Percentiles rank a stretch among this genome's conserved stretches.
Conservation (phyloP, 2,329 filamentous ascomycete genomes). For the Mariannaea elegans region DNA sequence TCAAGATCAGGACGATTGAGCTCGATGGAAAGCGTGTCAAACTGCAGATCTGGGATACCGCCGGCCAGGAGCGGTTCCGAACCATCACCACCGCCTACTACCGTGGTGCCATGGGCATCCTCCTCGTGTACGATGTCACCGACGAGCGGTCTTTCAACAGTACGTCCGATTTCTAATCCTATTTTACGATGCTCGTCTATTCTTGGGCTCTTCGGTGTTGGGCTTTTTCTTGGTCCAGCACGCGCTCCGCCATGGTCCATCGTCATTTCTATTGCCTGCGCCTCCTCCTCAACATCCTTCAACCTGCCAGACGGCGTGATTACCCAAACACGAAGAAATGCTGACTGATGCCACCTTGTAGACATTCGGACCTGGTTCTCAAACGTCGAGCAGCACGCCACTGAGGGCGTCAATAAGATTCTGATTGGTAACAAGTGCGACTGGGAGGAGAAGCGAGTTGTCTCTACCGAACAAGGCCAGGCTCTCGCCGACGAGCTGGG, state of each 20-base stretch:
- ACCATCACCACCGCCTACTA: conserved; percentile 99
- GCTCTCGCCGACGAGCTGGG: conserved; percentile 93
- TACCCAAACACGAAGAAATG: conserved; percentile 7
- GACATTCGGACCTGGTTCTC: conserved; percentile 99
- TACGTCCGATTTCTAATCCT: conserved; percentile 56
- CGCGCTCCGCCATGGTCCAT: background rate
- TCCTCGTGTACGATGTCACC: conserved; percentile 98
- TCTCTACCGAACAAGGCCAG: conserved; percentile 93
- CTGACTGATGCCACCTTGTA: conserved; percentile 49
- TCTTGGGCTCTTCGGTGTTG: background rate
- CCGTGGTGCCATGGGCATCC: conserved; percentile 96
- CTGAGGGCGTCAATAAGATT: conserved; percentile 99
- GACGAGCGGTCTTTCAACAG: conserved; percentile 96
- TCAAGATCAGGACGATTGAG: conserved; percentile 99
- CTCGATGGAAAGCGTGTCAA: conserved; percentile 98
- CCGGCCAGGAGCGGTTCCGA: conserved; percentile 96
- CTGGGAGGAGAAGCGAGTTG: conserved; percentile 98
- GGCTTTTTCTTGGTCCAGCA: background rate
- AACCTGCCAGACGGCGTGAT: background rate
- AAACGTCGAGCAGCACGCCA: conserved; percentile 97
- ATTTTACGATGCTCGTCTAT: background rate
- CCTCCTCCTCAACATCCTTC: conserved; percentile 3
- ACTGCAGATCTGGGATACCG: conserved; percentile 99
- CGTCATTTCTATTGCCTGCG: background rate
- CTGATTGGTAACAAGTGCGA: conserved; percentile 99